phyloP scores from a whole-genome alignment of 441 rosid species.

The Populus hybrid region DNA sequence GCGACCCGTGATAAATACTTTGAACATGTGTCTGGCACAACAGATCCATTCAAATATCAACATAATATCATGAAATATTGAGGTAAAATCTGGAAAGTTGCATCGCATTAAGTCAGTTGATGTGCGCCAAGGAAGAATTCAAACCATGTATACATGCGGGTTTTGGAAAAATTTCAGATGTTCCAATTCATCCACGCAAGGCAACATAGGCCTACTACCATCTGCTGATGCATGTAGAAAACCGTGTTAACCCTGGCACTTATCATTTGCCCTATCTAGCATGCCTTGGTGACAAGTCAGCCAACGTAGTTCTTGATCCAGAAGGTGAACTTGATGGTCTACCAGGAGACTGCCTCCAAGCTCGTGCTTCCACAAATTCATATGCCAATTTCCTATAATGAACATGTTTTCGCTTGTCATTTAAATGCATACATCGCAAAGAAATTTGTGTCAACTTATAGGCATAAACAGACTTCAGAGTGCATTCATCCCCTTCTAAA shows the following conservation, averaged over 20 bases:
- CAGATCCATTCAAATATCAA: background rate
- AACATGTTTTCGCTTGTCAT: background rate
- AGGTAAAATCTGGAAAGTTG: background rate
- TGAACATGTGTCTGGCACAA: background rate
- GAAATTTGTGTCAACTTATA: background rate
- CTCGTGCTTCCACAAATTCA: conserved; percentile 47
- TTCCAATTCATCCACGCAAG: background rate
- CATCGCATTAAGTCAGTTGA: background rate
- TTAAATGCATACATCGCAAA: background rate
- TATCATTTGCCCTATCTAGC: conserved; percentile 12
- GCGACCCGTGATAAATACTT: background rate
- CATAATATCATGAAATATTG: background rate
- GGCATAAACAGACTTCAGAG: background rate
- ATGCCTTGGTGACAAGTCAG: conserved; percentile 51
- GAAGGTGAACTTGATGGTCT: conserved; percentile 70
- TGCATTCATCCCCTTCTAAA: background rate
- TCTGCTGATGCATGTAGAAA: background rate
- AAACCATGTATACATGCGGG: background rate
- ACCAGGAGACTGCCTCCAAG: conserved; percentile 45
- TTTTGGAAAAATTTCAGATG: background rate
- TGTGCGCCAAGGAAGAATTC: background rate
- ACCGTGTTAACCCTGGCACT: background rate
- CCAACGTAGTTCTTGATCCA: conserved; percentile 78
- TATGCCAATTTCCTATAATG: conserved; percentile 47
- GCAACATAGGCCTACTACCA: background rate